Percentiles rank a stretch among this genome's conserved stretches.
These are phyloP conservation scores for Trypanosoma cruzi DNA, from an alignment of 208 protist species.

Conservation along the genomic window DNA sequence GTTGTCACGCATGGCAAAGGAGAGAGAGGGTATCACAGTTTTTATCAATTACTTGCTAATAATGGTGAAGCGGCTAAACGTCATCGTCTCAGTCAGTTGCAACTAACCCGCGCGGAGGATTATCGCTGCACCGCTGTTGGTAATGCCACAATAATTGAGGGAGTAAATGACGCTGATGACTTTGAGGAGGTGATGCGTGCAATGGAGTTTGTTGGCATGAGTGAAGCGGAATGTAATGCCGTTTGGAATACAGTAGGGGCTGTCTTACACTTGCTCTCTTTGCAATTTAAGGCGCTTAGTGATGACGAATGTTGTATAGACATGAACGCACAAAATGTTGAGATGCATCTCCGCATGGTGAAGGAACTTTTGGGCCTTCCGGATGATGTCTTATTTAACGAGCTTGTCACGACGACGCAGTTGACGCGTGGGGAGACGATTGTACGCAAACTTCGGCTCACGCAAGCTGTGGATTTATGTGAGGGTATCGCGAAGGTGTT, in stretches of 20 bases:
- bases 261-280: slow-evolving; percentile 38
- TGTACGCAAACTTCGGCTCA: slow-evolving; percentile 37
- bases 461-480: slow-evolving; percentile 50
- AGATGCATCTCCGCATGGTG: slow-evolving; percentile 23
- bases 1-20: slow-evolving; percentile 47
- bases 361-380: slow-evolving; percentile 43
- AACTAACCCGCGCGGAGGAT: slow-evolving; percentile 20
- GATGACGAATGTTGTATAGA: slow-evolving; percentile 31
- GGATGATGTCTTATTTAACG: slow-evolving; percentile 31
- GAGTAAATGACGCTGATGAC: slow-evolving; percentile 41
- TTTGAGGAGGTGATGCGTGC: slow-evolving; percentile 29
- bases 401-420: slow-evolving; percentile 47
- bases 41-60: slow-evolving; percentile 75
- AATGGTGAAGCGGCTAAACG: slow-evolving; percentile 15
- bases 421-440: slow-evolving; percentile 43
- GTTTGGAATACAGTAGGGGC: slow-evolving; percentile 59
- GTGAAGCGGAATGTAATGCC: slow-evolving; percentile 43
- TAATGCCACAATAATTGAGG: slow-evolving; percentile 32
- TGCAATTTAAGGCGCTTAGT: slow-evolving; percentile 27
- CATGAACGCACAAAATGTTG: slow-evolving; percentile 7
- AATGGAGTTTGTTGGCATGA: slow-evolving; percentile 40
- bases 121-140: slow-evolving; percentile 53
- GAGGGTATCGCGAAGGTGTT: slow-evolving; percentile 75
- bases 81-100: slow-evolving; percentile 6
- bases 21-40: slow-evolving; percentile 89